Base-by-base conservation (phyloP, 1,139 yeast genomes). In the Arxiozyma telluris region DNA sequence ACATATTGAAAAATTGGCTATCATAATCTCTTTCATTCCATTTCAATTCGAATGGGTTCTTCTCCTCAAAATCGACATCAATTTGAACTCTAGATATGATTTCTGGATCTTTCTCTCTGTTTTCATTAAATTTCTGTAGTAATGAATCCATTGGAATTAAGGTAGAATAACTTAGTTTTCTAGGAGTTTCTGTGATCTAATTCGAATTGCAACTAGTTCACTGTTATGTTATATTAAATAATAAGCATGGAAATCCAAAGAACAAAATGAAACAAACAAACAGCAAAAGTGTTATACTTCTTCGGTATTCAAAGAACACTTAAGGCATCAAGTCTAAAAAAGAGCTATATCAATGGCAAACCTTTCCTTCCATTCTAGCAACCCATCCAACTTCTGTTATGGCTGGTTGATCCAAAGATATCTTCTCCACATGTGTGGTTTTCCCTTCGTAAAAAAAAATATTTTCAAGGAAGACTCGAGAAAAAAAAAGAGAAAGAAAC, bases 1-100 rank as follows among this genome's bases (percentile, higher is more conserved):
- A 91, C 71, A 89, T 75, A 48, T 83, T 75, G 55, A 83, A 88
- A 70, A 82, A 91, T 69, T 91, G 98, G 46, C 78, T 77, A 39
- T 76, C 78, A 65, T 86, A 89, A 20, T 76, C 74, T 47, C 94
- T 72, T 3, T 71, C 70, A 18, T 57, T 64, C 55, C 62, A 61
- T 12, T 61, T 59, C 25, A 72, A 54, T 2, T 52, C 50, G 52
- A 61, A 72, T 1, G 63, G 63, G 34, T 71, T 65, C 6, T 52
- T 44, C 18, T 52, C 51, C 3, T 54, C 55, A 25, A 52, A 51
- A n/a, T 54, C 55, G 30, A 62, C 62, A 7, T 51, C 51, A 21
- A 63, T 49, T 18, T 46, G 52, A 11, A 47, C 45, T 53, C 67
- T 57, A 1, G 55, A 43, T 6, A 53, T 34, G 5, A 53, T 27